Conservation (phyloP, 75 land plant species). For the Pinus tabuliformis region DNA sequence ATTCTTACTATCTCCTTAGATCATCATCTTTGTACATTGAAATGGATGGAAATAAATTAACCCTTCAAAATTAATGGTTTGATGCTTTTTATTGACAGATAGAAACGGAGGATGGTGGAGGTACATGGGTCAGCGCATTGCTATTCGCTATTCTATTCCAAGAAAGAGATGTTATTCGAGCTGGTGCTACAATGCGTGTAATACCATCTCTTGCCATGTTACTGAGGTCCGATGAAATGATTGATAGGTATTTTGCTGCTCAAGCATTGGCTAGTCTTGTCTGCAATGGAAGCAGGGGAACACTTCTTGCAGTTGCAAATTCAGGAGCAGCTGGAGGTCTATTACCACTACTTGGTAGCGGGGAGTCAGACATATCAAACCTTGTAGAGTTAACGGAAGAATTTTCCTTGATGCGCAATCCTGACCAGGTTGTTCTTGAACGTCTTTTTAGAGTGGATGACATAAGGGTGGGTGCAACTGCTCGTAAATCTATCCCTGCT, state of each 20-base stretch:
- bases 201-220: conserved; percentile 64
- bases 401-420: conserved; percentile 56
- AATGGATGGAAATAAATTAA: neutral
- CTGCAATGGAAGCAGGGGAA: conserved; percentile 73
- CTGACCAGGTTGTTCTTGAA: conserved; percentile 80
- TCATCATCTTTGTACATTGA: neutral
- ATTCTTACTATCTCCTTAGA: neutral
- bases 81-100: conserved; percentile 31
- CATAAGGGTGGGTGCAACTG: conserved; percentile 74
- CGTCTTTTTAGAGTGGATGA: conserved; percentile 86
- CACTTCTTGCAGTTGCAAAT: conserved; percentile 76
- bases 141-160: conserved; percentile 76
- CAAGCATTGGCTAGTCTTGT: conserved; percentile 93
- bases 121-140: conserved; percentile 62
- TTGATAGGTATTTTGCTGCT: conserved; percentile 81
- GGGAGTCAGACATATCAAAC: conserved; percentile 71
- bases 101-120: conserved; percentile 53
- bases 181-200: conserved; percentile 52
- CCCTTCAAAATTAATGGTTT: neutral
- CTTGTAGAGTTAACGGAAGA: conserved; percentile 69
- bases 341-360: conserved; percentile 63
- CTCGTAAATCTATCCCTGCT: conserved; percentile 83
- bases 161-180: conserved; percentile 39
- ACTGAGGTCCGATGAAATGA: conserved; percentile 76
- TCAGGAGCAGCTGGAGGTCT: conserved; percentile 87